Evolutionary conservation across 192 early-diverging fungal genomes (phyloP).

Genomic region (Coemansia sp.): DNA sequence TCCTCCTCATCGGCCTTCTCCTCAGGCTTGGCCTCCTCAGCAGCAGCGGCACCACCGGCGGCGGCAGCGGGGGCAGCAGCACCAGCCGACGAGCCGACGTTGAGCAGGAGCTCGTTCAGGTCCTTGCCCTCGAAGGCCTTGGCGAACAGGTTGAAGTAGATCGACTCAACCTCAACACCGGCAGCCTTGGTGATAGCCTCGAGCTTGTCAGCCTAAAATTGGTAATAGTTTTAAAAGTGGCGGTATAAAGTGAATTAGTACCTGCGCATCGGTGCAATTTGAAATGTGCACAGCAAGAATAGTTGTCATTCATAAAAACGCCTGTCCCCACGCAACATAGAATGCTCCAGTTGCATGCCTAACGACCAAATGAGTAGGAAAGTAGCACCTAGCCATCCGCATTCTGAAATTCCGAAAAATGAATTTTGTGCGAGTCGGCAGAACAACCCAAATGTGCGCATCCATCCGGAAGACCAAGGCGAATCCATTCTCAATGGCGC

Average conservation of each 20-base stretch:
- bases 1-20: conserved; percentile 62
- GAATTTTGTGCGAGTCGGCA: no score
- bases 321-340: no score
- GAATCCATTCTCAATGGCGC: conserved; percentile 21
- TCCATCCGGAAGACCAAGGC: conserved; percentile 2
- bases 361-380: no score
- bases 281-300: no score
- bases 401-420: no score
- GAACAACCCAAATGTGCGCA: no score
- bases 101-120: conserved; percentile 83
- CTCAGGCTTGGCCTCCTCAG: conserved; percentile 44
- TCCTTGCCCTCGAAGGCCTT: conserved; percentile 97
- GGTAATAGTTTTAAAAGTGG: conserved; percentile 26
- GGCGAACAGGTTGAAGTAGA: conserved; percentile 96
- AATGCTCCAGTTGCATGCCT: no score
- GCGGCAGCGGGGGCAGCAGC: conserved; percentile 51
- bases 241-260: not conserved
- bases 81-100: conserved; percentile 74
- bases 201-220: conserved; percentile 81
- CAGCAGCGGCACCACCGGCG: conserved; percentile 49
- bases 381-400: no score
- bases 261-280: no score
- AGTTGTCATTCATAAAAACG: no score
- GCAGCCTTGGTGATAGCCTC: conserved; percentile 87
- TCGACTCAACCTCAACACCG: conserved; percentile 81